Evolutionary conservation across 2,329 filamentous ascomycete species (phyloP), one percentile per base, ranked within the genome.

Genomic region (Aspergillus floridensis): DNA sequence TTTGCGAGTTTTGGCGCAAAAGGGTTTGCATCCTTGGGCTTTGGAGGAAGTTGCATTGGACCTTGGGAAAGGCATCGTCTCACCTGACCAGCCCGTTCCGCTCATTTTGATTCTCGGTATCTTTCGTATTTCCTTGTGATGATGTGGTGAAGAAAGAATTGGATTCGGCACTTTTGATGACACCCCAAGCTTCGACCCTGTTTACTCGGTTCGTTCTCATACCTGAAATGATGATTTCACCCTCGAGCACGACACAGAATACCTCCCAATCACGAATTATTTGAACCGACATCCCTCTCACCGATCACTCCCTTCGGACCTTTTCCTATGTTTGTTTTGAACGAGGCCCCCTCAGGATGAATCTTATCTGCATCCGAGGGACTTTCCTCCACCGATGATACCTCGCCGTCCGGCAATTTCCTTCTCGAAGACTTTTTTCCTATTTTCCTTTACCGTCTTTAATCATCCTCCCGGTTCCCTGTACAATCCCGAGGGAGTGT

Each of bases 381-480:
- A 58, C 56, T 49, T 57, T 8, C 26, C 26, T 29, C 26, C 58
- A 48, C 57, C 53, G 48, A 68, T 65, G 67, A 68, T 67, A 67
- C 66, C 65, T 64, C 60, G 57, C 57, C 65, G 49, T 38, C 63
- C 60, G 64, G 65, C 63, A 44, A 64, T 65, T 66, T 65, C 59
- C 64, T 68, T 72, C 70, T 67, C 70, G 59, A 29, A 64, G 53
- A 66, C 64, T 61, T 69, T 61, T 69, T 72, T 66, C 67, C 50
- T 60, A 60, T 66, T 64, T 60, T 59, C 56, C 14, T 58, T 59
- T 73, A 72, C 62, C 61, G 65, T 66, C 66, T 72, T 73, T 73
- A 72, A 72, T 73, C 65, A 62, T 59, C 50, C 56, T 56, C 65
- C 67, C 64, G 29, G 61, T 68, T 69, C 64, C 57, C 53, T 73